phyloP scores from a whole-genome alignment of 108 stramenopile genomes.

The Nannochloropsis gaditana region DNA sequence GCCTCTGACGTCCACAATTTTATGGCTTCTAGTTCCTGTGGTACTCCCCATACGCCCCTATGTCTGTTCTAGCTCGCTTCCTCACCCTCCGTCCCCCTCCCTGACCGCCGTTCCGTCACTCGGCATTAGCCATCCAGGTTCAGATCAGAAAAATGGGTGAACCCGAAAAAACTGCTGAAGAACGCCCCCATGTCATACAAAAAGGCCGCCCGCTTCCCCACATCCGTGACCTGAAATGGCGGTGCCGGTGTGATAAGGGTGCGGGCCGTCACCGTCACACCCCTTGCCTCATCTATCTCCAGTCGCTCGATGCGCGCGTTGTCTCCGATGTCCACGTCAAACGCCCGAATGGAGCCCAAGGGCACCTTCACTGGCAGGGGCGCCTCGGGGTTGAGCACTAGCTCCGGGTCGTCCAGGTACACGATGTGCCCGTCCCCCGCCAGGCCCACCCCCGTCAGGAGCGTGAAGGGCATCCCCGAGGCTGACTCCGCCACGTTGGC shows the following conservation, averaged over 20 bases:
- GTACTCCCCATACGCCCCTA: no score
- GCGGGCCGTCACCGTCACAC: conserved; percentile 1
- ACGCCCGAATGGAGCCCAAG: conserved; percentile 29
- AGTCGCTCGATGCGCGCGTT: conserved; percentile 33
- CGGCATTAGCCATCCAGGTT: not conserved
- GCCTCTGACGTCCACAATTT: no score
- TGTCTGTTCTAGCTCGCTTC: no score
- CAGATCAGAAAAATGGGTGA: conserved; percentile 15
- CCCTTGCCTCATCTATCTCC: conserved; percentile 20
- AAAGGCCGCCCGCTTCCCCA: not conserved
- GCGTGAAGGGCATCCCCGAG: not conserved
- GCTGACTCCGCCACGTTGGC: conserved; percentile 3
- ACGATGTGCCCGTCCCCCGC: not conserved
- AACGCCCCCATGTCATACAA: not conserved
- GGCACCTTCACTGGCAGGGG: conserved; percentile 21
- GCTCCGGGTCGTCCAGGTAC: conserved; percentile 5
- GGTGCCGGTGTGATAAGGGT: not conserved
- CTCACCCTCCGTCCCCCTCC: no score
- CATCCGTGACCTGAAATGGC: not conserved
- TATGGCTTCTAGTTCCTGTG: no score
- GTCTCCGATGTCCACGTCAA: conserved; percentile 44
- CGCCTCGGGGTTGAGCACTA: not conserved
- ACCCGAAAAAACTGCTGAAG: conserved; percentile 16
- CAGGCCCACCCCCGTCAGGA: conserved; percentile 6
- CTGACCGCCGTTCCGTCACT: no score